These are phyloP conservation scores for Phanerochaete carnosa DNA, from an alignment of 768 basidiomycete species.

Conservation along the genomic window DNA sequence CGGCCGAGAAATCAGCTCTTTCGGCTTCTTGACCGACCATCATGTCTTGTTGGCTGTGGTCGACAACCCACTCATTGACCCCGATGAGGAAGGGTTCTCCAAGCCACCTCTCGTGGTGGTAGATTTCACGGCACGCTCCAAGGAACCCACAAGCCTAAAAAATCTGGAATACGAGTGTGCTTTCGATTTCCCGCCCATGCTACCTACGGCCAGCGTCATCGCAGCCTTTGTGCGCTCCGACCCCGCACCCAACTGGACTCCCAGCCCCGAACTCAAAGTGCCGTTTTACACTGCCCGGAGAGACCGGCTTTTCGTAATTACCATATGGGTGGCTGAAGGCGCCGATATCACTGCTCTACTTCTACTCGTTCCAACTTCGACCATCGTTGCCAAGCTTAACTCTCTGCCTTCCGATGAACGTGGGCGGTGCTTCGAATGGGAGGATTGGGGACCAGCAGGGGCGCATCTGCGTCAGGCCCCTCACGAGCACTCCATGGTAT, in stretches of 20 bases:
- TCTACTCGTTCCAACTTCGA: conserved; percentile 41
- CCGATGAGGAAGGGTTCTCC: conserved; percentile 14
- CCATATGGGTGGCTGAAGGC: conserved; percentile 35
- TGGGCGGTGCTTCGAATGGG: conserved; percentile 37
- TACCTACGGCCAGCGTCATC: conserved; percentile 23
- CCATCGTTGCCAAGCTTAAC: conserved; percentile 29
- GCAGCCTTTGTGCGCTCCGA: conserved; percentile 49
- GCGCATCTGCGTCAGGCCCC: conserved; percentile 40
- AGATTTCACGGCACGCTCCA: conserved; percentile 34
- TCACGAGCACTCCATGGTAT: conserved; percentile 31
- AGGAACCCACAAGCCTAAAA: conserved; percentile 26
- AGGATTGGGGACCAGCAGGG: conserved; percentile 47
- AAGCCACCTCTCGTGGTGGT: conserved; percentile 33
- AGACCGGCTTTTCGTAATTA: conserved; percentile 45
- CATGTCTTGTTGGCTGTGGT: conserved; percentile 22
- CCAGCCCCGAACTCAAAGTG: conserved; percentile 29
- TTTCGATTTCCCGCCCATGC: conserved; percentile 41
- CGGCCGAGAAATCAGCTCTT: conserved; percentile 16
- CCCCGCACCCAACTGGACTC: conserved; percentile 46
- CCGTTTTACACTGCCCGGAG: conserved; percentile 45
- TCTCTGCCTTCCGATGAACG: conserved; percentile 14
- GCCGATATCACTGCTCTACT: conserved; percentile 28
- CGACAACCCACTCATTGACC: conserved; percentile 18
- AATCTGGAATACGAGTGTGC: conserved; percentile 32
- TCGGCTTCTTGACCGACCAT: conserved; percentile 22